phyloP scores from a whole-genome alignment of 129 eudicot species.

The Rutidosis leptorrhynchoides region DNA sequence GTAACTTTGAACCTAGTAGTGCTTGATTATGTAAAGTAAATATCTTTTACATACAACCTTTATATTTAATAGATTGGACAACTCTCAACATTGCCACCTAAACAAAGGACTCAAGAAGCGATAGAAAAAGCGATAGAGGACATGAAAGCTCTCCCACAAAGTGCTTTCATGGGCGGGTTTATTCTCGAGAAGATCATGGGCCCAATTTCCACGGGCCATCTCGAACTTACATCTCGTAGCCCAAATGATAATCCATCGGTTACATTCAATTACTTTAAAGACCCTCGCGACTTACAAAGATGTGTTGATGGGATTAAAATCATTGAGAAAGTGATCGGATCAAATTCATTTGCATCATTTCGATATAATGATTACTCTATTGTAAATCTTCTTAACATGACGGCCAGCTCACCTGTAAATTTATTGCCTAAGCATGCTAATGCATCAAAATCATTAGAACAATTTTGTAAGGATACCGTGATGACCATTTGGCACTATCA shows the following conservation, averaged over 20 bases:
- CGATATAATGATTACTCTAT: conserved; percentile 38
- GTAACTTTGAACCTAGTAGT: neutral
- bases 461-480: conserved; percentile 79
- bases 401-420: conserved; percentile 57
- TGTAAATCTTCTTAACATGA: conserved; percentile 64
- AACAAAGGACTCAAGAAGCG: conserved; percentile 83
- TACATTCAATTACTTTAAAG: conserved; percentile 81
- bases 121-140: conserved; percentile 55
- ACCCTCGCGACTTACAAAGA: conserved; percentile 70
- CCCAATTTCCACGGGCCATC: conserved; percentile 74
- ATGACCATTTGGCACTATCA: conserved; percentile 97
- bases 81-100: conserved; percentile 84
- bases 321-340: conserved; percentile 58
- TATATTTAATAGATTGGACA: conserved; percentile 67
- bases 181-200: conserved; percentile 77
- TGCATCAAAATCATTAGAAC: conserved; percentile 62
- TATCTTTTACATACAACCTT: neutral
- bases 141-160: conserved; percentile 49
- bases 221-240: conserved; percentile 44
- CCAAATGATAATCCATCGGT: conserved; percentile 69
- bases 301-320: conserved; percentile 72
- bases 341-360: conserved; percentile 59
- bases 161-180: conserved; percentile 77
- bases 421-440: conserved; percentile 75
- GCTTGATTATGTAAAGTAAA: neutral